A percentile compares a stretch with the other conserved stretches of the same genome.
phyloP scores from a whole-genome alignment of 148 eudicot species.

The Amaranthus hypochondriacus region DNA sequence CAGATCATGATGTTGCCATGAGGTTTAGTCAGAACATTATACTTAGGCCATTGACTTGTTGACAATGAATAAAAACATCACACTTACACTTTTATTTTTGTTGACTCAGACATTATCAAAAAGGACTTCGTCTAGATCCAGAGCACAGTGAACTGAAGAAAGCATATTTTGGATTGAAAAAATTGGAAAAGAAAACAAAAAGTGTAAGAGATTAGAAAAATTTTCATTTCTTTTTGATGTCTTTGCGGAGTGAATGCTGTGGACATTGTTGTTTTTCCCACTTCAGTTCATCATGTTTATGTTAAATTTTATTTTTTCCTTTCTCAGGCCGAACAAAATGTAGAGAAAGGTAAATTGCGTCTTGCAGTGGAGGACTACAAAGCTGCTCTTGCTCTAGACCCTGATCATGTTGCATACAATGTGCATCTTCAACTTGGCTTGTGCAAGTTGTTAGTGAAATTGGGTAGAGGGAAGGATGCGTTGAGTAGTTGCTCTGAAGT shows the following conservation, averaged over 20 bases:
- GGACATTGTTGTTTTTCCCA: neutral
- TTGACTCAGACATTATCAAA: slow-evolving; percentile 76
- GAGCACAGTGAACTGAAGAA: slow-evolving; percentile 90
- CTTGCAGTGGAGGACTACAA: slow-evolving; percentile 83
- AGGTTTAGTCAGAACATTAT: slow-evolving; percentile 41
- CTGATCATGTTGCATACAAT: slow-evolving; percentile 72
- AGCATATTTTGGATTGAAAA: slow-evolving; percentile 89
- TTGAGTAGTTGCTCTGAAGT: slow-evolving; percentile 65
- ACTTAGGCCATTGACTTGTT: neutral
- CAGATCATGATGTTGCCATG: slow-evolving; percentile 89
- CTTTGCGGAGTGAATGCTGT: neutral
- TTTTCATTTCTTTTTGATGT: neutral
- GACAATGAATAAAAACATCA: neutral
- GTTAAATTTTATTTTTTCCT: neutral
- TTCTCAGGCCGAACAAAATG: slow-evolving; percentile 72
- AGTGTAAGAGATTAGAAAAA: slow-evolving; percentile 42
- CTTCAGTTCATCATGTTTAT: neutral
- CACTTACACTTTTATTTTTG: slow-evolving; percentile 11
- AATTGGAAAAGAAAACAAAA: slow-evolving; percentile 81
- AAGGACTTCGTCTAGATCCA: slow-evolving; percentile 91
- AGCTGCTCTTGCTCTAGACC: slow-evolving; percentile 84
- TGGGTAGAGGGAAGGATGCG: slow-evolving; percentile 92
- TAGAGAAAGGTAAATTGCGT: slow-evolving; percentile 77
- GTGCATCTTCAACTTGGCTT: slow-evolving; percentile 89
- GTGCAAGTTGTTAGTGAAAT: slow-evolving; percentile 80